Evolutionary conservation across 2,329 filamentous ascomycete genomes (phyloP), one percentile per base, ranked within the genome.

Genomic region (Eutypella sp.): DNA sequence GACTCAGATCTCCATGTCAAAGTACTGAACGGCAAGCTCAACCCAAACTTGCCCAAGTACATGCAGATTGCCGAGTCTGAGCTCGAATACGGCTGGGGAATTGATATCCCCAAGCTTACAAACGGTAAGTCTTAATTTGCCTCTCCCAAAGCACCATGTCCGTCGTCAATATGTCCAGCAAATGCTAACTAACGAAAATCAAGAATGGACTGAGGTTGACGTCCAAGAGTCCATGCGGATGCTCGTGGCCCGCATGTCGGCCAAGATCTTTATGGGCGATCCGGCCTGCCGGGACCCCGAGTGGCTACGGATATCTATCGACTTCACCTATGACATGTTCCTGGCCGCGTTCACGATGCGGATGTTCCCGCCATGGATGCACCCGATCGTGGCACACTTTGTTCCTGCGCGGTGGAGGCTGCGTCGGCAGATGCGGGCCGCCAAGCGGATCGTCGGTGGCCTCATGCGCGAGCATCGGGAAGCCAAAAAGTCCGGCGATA

Each of bases 381-480:
- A 50, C 18, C 33, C 27, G 13, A 10, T 54, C 6, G 39, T 50
- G 5, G 49, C 49, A 79, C 76, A 76, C 50, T 59, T 67, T 39
- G 46, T 65, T 46, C 16, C 29, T 3, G 11, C 46, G n/a, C 25
- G 47, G n/a, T 44, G 44, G 3, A 43, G 47, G 5, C 11, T 47
- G 10, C 19, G 16, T 13, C 33, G 42, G 15, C 23, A 46, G 3
- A 5, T 50, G 6, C 19, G 4, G 11, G 6, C n/a, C 1, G 45
- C 38, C 5, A 3, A 19, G 16, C 18, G 16, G 5, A 42, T 50
- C 13, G 15, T 54, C 15, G 11, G 36, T 10, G 45, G 44, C 1
- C 34, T 47, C 0, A 45, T 50, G 19, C 22, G 42, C 1, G 41
- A 43, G 22, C 46, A 50, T 22, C 11, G 34, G 16, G 19, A 23